Percentiles rank a stretch among this genome's conserved stretches.
phyloP scores from a whole-genome alignment of 306 rosid species.

The Echinosophora koreensis region DNA sequence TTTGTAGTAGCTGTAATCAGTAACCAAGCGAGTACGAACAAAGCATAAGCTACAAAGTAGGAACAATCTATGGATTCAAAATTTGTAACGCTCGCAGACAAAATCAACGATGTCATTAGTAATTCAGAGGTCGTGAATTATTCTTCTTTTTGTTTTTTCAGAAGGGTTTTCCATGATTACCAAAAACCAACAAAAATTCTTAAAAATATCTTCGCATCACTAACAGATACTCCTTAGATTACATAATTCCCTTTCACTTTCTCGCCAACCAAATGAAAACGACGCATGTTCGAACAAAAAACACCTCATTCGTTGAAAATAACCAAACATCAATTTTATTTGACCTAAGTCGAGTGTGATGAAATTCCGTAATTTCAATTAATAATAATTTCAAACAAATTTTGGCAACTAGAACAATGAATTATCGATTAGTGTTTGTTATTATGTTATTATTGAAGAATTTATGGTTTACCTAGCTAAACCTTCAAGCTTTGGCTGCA shows the following conservation, averaged over 20 bases:
- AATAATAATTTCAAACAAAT: background rate
- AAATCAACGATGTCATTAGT: slow-evolving; percentile 10
- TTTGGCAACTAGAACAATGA: background rate
- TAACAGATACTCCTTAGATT: slow-evolving; percentile 34
- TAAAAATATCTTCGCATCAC: slow-evolving; percentile 36
- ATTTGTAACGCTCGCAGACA: background rate
- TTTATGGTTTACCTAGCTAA: slow-evolving; percentile 75
- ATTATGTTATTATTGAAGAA: background rate
- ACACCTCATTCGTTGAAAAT: slow-evolving; percentile 29
- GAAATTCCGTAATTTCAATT: background rate
- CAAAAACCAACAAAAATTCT: slow-evolving; percentile 12
- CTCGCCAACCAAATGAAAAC: slow-evolving; percentile 59
- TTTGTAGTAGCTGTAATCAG: slow-evolving; percentile 29
- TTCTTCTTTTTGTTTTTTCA: background rate
- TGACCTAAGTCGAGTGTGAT: background rate
- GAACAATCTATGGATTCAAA: background rate
- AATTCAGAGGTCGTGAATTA: background rate
- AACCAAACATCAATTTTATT: slow-evolving; percentile 19
- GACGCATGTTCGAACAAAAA: slow-evolving; percentile 48
- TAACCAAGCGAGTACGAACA: slow-evolving; percentile 23
- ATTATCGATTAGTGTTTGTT: background rate
- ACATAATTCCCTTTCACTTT: slow-evolving; percentile 47
- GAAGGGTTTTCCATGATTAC: background rate
- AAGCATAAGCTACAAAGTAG: background rate
- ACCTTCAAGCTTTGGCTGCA: slow-evolving; percentile 90